Evolutionary conservation across 2,329 filamentous ascomycete species (phyloP), one percentile per base, ranked within the genome.

Genomic region (Orbilia ellipsospora): DNA sequence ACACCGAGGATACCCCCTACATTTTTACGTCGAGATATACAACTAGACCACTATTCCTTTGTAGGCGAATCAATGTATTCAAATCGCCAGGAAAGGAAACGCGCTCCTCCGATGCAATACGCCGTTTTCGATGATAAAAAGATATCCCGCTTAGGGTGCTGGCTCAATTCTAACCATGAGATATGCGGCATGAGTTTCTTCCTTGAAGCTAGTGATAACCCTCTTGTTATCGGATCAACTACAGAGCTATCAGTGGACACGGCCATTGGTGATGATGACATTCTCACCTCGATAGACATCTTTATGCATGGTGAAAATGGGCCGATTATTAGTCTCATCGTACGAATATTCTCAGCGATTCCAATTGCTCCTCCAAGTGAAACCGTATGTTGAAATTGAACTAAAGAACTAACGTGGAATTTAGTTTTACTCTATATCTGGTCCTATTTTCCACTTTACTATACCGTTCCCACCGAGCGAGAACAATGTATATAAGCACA

Each of bases 121-220:
- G 20, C 62, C 10, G 5, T 63, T 5, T 63, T 70, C 12, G 26
- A 20, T 1, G 51, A 70, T 20, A 16, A 51, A 15, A 26, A 7
- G 16, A 28, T 63, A 5, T 4, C 31, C 7, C 57, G 57, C 7
- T 57, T 70, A 42, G 52, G 28, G 1, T 70, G 66, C 26, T 70
- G 66, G 57, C 13, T 70, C 20, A 59, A 48, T 28, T 12, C 1
- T 15, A n/a, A 18, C 18, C 2, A 42, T 2, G 26, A 56, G n/a
- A 70, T 70, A 3, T 70, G 51, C 13, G 66, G 66, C 4, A 51
- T 70, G 5, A 57, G 66, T 10, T 12, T 70, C 8, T 57, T 42
- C 10, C n/a, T 57, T 8, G 23, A 62, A 57, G 66, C 23, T 2
- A 18, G 23, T 15, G 57, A 62, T 20, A 8, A 10, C 2, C 66